Base-by-base conservation (phyloP, 345 rosid genomes). In the Laguncularia racemosa region DNA sequence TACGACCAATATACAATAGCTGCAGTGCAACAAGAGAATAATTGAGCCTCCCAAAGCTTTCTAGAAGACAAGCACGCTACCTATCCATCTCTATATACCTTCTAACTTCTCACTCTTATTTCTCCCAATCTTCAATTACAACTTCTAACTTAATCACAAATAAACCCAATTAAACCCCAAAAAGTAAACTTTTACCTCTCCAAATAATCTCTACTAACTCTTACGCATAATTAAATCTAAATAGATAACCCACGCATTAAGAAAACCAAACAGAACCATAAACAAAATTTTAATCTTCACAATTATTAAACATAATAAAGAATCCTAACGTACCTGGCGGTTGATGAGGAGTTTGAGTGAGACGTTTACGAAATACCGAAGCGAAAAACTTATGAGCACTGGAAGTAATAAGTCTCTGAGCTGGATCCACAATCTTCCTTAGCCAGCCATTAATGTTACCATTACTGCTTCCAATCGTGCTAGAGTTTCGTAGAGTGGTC, bases 381-480 rank as follows among this genome's bases (percentile, higher is more conserved):
- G 74, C 80, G 55, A 84, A 90, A 17, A 93, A 84, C 71, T 64
- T 75, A 51, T 85, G 81, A 55, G 99, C 99, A 55, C 95, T 64
- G n/a, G 84, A 75, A 45, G 84, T 54, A 58, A 93, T 78, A 53
- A 93, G 81, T 60, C 83, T 61, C 63, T 85, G 97, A 12, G 97
- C 96, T 58, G 97, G 99, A 84, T 89, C 92, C 69, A 93, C 84
- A 62, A 93, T 51, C 76, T 81, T 93, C 66, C 96, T 76, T 23
- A 93, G 44, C 99, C 97, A 93, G 6, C 93, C 84, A 61, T 76
- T 69, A 6, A 46, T 57, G 55, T 48, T 58, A 18, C 53, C 70
- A 8, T 56, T 63, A 53, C 50, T 60, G 17, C 50, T n/a, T 48
- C 63, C 57, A 15, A 59, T 60, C 60, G 59, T 45, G 71, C 61